These are phyloP conservation scores for Crucibulum laeve DNA, from an alignment of 768 basidiomycete genomes.

Conservation along the genomic window DNA sequence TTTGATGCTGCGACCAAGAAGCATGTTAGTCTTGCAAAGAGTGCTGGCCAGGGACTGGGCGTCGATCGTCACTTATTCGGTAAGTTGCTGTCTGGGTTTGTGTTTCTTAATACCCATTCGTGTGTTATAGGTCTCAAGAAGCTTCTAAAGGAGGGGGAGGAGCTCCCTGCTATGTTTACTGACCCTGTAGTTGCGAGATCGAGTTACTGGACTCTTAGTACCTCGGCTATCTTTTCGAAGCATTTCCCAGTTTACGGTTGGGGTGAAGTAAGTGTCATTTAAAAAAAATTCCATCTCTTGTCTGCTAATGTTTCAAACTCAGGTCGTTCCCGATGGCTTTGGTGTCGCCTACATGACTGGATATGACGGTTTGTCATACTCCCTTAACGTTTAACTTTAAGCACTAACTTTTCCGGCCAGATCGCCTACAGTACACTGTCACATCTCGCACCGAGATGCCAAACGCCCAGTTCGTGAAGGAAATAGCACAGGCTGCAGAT, in stretches of 20 bases:
- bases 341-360: constrained; percentile 96
- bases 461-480: constrained; percentile 66
- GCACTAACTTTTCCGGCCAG: constrained; percentile 27
- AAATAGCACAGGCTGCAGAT: constrained; percentile 55
- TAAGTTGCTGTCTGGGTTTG: constrained; percentile 20
- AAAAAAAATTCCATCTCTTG: background rate
- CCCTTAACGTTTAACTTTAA: background rate
- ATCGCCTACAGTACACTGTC: constrained; percentile 81
- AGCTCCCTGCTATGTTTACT: constrained; percentile 62
- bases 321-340: constrained; percentile 90
- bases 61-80: constrained; percentile 89
- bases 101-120: background rate
- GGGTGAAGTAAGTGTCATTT: constrained; percentile 62
- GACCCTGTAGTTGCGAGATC: constrained; percentile 74
- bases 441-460: constrained; percentile 86
- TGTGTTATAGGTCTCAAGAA: constrained; percentile 61
- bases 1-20: constrained; percentile 59
- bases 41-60: constrained; percentile 65
- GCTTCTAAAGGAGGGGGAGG: constrained; percentile 55
- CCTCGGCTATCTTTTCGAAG: constrained; percentile 83
- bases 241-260: constrained; percentile 86
- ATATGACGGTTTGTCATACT: constrained; percentile 52
- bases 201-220: constrained; percentile 85
- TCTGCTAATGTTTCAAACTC: background rate
- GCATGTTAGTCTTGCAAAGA: constrained; percentile 64